Base-by-base conservation (phyloP, 805 yeast species). In the Teunomyces funiuensis region DNA sequence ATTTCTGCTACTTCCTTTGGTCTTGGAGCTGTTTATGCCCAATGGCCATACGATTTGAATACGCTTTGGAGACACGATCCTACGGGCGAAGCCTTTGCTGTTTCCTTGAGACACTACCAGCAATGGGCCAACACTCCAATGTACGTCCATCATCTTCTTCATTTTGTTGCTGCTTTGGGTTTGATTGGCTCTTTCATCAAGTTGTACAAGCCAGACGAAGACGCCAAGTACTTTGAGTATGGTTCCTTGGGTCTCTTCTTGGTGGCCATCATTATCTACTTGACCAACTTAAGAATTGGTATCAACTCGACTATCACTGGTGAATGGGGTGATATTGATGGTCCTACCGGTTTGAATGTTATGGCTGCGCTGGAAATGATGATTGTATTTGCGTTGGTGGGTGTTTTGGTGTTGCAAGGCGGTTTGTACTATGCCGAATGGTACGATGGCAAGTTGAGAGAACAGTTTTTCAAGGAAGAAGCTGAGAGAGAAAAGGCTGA, bases 311-410 rank as follows among this genome's bases (percentile, higher is more conserved):
- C 88, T 41, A 53, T 80, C 19, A 63, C 76, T 43, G 90, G 89
- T 33, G 72, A 80, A 45, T 91, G 98, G 98, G 98, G 97, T 51
- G 98, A 91, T 39, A 96, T 93, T 38, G 87, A 86, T 55, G 80
- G 77, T 60, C 73, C 74, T 46, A 87, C 95, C 16, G 98, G 98
- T 22, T 66, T 91, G 55, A 88, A 87, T 50, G 96, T 93, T 28
- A 79, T 93, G 56, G 97, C 93, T 29, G 97, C 98, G 4, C 82
- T 93, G 20, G 83, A 84, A 64, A 76, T 84, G 28, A 83, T 91
- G 73, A 73, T 87, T 51, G 79, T 85, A 6, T 61, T 88, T 40
- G 71, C 85, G 13, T 69, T 90, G 39, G 58, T 79, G 16, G 97
- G 97, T 50, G 85, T 89, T n/a, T 65, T 89, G 31, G 73, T 86